Evolutionary conservation across 179 eudicot genomes (phyloP).

Genomic region (Beta corolliflora): DNA sequence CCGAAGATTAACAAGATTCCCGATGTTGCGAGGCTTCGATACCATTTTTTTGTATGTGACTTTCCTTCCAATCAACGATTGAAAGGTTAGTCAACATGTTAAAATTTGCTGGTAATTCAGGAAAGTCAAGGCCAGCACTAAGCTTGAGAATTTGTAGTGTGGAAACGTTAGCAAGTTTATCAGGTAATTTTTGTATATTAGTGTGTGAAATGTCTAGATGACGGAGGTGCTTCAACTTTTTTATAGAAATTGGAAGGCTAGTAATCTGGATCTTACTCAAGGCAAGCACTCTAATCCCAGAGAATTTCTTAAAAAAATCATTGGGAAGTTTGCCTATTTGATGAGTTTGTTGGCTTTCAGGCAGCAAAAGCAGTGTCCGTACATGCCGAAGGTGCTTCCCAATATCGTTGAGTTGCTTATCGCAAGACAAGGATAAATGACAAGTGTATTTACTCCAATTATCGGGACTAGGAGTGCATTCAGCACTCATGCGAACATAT

Average conservation of each 20-base stretch:
- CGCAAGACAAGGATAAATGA: too few relatives aligned
- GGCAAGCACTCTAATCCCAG: background rate
- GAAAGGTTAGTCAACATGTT: background rate
- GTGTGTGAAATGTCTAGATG: slow-evolving; percentile 1
- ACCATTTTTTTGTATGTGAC: background rate
- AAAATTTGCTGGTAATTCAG: background rate
- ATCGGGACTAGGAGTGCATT: background rate
- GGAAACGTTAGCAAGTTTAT: background rate
- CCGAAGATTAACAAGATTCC: background rate
- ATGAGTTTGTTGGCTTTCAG: too few relatives aligned
- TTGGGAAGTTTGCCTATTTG: too few relatives aligned
- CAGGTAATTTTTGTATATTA: background rate
- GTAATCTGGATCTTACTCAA: background rate
- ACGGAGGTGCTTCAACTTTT: background rate
- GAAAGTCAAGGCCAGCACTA: background rate
- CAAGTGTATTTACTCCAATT: too few relatives aligned
- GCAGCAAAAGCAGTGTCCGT: too few relatives aligned
- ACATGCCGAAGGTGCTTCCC: too few relatives aligned
- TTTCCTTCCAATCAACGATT: background rate
- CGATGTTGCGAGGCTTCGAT: background rate
- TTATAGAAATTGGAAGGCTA: background rate
- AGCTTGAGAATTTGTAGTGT: slow-evolving; percentile 8
- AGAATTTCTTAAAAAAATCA: too few relatives aligned
- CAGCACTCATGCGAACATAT: background rate
- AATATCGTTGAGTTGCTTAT: too few relatives aligned